Base-by-base conservation (phyloP, 805 yeast genomes). In the Candida bentonensis region DNA sequence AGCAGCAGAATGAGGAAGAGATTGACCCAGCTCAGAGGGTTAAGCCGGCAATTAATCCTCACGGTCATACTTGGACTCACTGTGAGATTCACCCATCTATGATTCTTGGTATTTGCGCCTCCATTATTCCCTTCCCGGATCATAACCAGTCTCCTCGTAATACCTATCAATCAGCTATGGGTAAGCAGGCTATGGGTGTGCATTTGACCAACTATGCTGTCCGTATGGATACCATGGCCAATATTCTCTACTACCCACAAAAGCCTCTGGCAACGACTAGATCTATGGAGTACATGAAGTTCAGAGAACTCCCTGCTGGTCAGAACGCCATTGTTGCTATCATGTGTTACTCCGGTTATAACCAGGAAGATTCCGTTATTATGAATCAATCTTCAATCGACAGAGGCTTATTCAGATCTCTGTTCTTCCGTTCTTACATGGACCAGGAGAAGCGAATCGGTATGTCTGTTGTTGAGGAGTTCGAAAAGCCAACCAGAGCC, bases 181-280 rank as follows among this genome's bases (percentile, higher is more conserved):
- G 98, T 78, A 92, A 92, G 66, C 98, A 92, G 69, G 98, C 98
- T 46, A 92, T 92, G 98, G 98, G 98, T 61, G 97, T 92, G 7
- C 89, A 84, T 64, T 73, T 89, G 57, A 92, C 98, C 3, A 92
- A 92, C 60, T 92, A 89, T 64, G 76, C 81, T 47, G 95, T 89
- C 44, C 84, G 98, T 68, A 92, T 92, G 98, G 98, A 92, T 65
- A 92, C 98, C 1, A 92, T 92, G 98, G 96, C 98, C 7, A 92
- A 92, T 60, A 89, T 92, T 55, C 72, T 92, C 53, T 92, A 92
- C 61, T 92, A 92, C 60, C 98, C 98, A 34, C 98, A 92, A 62
- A 92, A 92, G 63, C 98, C 98, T 15, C 70, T 92, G 61, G 98
- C 97, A 42, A 92, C 96, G 23, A 92, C 98, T 20, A 81, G 96